A percentile compares a stretch with the other conserved stretches of the same genome.
These are phyloP conservation scores for Rhizoctonia solani DNA, from an alignment of 1,284 basidiomycete genomes.

Conservation along the genomic window DNA sequence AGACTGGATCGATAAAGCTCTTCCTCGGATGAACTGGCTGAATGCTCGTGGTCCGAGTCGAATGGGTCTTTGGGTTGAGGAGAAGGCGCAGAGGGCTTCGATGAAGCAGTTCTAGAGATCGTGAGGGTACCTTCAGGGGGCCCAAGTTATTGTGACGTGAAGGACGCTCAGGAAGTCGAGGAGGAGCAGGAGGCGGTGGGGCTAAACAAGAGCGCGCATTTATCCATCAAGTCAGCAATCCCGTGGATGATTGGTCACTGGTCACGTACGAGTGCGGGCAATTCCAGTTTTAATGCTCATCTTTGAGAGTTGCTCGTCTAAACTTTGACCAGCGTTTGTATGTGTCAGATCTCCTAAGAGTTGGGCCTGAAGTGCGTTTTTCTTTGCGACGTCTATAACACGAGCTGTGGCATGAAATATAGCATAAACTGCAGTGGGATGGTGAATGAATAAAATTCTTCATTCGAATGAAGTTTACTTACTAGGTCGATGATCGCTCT, in stretches of 20 bases:
- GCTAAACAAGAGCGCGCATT: slow-evolving; percentile 32
- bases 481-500: slow-evolving; percentile 95
- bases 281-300: slow-evolving; percentile 42
- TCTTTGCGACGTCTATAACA: slow-evolving; percentile 77
- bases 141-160: not conserved
- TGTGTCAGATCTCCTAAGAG: slow-evolving; percentile 62
- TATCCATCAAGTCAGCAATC: slow-evolving; percentile 46
- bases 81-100: not conserved
- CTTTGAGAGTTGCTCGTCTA: slow-evolving; percentile 71
- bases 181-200: slow-evolving; percentile 60
- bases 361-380: slow-evolving; percentile 68
- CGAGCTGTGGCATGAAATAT: slow-evolving; percentile 78
- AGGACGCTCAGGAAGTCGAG: slow-evolving; percentile 53
- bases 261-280: slow-evolving; percentile 46
- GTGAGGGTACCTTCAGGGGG: not conserved
- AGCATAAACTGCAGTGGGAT: slow-evolving; percentile 86
- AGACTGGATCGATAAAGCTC: slow-evolving; percentile 60
- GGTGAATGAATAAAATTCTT: not conserved
- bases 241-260: slow-evolving; percentile 42
- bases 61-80: slow-evolving; percentile 36
- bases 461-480: slow-evolving; percentile 35
- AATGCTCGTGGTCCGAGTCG: slow-evolving; percentile 55
- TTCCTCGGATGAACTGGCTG: slow-evolving; percentile 79
- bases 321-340: slow-evolving; percentile 63
- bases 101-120: not conserved